These are phyloP conservation scores for Fusarium praegraminearum DNA, from an alignment of 2,329 filamentous ascomycete species.

Conservation along the genomic window DNA sequence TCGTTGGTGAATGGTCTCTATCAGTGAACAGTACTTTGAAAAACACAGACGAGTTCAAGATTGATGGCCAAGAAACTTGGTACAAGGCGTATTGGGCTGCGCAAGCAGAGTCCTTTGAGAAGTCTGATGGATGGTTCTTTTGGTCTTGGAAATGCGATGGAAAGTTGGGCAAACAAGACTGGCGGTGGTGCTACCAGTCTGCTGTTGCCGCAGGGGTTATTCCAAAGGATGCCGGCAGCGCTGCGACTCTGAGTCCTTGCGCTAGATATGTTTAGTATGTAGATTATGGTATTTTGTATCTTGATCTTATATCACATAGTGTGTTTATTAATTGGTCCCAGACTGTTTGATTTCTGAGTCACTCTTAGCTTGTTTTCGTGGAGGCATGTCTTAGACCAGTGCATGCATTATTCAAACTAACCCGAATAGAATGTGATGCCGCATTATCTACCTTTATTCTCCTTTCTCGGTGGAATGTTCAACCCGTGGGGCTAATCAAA, in stretches of 20 bases:
- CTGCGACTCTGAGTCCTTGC: slow-evolving; percentile 21
- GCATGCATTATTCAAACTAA: too few relatives aligned
- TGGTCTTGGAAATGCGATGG: slow-evolving; percentile 69
- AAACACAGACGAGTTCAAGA: slow-evolving; percentile 58
- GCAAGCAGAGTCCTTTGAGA: slow-evolving; percentile 67
- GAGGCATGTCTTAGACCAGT: too few relatives aligned
- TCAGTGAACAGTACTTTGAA: slow-evolving; percentile 63
- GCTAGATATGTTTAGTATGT: neutral
- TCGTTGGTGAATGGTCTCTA: slow-evolving; percentile 71
- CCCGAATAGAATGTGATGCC: accelerated
- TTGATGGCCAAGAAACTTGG: slow-evolving; percentile 58
- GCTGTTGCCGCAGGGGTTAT: slow-evolving; percentile 47
- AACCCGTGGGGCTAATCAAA: too few relatives aligned
- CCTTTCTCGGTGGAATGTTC: too few relatives aligned
- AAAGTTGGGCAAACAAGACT: slow-evolving; percentile 54
- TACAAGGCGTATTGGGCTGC: slow-evolving; percentile 69
- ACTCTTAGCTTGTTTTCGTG: too few relatives aligned
- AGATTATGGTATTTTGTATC: too few relatives aligned
- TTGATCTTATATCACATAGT: too few relatives aligned
- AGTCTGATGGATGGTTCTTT: slow-evolving; percentile 66
- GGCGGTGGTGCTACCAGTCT: slow-evolving; percentile 61
- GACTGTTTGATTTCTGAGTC: too few relatives aligned
- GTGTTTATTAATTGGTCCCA: too few relatives aligned
- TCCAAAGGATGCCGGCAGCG: slow-evolving; percentile 42
- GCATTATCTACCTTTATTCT: too few relatives aligned